Evolutionary conservation across 441 rosid genomes (phyloP).

Genomic region (Pelargonium fulgidum): DNA sequence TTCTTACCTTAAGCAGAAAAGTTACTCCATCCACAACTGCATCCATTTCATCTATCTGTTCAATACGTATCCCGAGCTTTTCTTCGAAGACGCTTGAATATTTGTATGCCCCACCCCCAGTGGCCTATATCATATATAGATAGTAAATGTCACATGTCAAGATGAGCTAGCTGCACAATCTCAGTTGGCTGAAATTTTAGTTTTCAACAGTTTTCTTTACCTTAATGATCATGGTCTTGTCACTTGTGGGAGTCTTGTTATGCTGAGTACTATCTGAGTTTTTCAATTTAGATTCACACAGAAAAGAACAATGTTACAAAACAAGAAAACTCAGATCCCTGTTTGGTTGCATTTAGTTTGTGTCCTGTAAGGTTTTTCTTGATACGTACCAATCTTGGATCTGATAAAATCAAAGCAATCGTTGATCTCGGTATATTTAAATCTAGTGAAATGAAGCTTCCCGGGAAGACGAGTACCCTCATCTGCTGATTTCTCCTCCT

Average conservation of each 20-base stretch:
- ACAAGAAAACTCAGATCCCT: neutral
- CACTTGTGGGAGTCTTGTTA: constrained; percentile 26
- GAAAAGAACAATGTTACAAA: neutral
- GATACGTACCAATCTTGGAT: constrained; percentile 45
- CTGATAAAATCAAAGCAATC: constrained; percentile 71
- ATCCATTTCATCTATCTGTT: constrained; percentile 97
- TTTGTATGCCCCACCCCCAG: constrained; percentile 97
- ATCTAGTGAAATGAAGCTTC: constrained; percentile 65
- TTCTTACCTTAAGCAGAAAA: constrained; percentile 80
- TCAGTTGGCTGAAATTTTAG: constrained; percentile 10
- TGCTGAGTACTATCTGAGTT: constrained; percentile 46
- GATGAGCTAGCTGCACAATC: constrained; percentile 1
- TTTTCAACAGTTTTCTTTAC: constrained; percentile 32
- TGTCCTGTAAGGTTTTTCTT: too few relatives aligned
- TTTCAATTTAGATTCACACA: too few relatives aligned
- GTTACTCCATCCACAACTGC: constrained; percentile 95
- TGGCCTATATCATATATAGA: constrained; percentile 60
- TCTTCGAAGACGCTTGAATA: constrained; percentile 87
- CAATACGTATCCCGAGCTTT: constrained; percentile 82
- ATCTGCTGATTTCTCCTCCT: constrained; percentile 39
- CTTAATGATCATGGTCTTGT: constrained; percentile 45
- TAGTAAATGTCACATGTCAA: constrained; percentile 8
- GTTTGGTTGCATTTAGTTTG: too few relatives aligned
- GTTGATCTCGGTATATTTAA: constrained; percentile 70
- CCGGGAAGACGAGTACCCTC: constrained; percentile 35